Conservation (phyloP, 768 basidiomycete genomes). For the Pluteus cervinus region DNA sequence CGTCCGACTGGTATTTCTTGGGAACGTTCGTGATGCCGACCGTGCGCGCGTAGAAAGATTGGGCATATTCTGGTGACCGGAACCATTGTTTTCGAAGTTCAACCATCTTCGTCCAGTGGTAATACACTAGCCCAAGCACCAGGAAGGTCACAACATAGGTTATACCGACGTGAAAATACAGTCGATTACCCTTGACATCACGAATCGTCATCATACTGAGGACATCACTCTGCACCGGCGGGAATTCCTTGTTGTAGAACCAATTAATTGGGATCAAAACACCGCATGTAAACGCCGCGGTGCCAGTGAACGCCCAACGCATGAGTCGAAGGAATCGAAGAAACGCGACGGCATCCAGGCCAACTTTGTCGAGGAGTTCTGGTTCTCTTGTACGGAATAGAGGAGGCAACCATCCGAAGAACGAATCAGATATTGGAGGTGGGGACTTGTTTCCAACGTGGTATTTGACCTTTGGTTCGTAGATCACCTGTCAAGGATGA, state of each 20-base stretch:
- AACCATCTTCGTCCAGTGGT: slow-evolving; percentile 64
- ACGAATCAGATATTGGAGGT: slow-evolving; percentile 63
- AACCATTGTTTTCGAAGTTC: slow-evolving; percentile 69
- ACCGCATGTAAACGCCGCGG: slow-evolving; percentile 49
- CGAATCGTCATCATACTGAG: slow-evolving; percentile 69
- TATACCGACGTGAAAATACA: slow-evolving; percentile 67
- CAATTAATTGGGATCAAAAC: slow-evolving; percentile 74
- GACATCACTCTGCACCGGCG: slow-evolving; percentile 31
- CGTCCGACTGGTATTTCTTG: slow-evolving; percentile 62
- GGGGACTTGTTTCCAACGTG: slow-evolving; percentile 62
- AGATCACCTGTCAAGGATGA: slow-evolving; percentile 47
- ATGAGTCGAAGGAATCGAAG: slow-evolving; percentile 78
- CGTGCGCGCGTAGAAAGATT: slow-evolving; percentile 76
- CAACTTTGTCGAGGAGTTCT: slow-evolving; percentile 65
- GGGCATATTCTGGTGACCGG: slow-evolving; percentile 63
- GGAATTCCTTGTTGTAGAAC: slow-evolving; percentile 52
- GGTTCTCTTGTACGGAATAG: slow-evolving; percentile 66
- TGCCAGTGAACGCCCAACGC: slow-evolving; percentile 49
- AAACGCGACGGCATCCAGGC: slow-evolving; percentile 80
- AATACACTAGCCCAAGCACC: slow-evolving; percentile 53
- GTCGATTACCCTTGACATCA: slow-evolving; percentile 50
- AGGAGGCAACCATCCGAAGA: slow-evolving; percentile 78
- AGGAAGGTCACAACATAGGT: slow-evolving; percentile 61
- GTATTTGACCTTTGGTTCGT: slow-evolving; percentile 84
- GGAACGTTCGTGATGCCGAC: slow-evolving; percentile 67